Evolutionary conservation across 257 asterid species (phyloP), one percentile per base, ranked within the genome.

Genomic region (Scutellaria barbata): DNA sequence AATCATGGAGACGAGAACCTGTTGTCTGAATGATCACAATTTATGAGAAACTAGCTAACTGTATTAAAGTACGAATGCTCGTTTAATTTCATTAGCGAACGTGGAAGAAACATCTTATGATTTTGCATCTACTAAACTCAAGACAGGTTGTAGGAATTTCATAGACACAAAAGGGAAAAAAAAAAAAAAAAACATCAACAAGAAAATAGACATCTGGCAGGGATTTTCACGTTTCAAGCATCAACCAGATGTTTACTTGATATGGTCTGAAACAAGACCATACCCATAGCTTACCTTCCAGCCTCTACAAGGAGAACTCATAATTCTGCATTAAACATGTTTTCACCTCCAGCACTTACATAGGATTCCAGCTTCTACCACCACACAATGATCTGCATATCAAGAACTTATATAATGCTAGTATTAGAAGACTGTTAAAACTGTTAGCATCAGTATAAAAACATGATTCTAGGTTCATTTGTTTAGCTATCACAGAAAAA

Each of bases 251-350:
- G 51, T 3, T 46, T 63, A 42, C 33, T 25, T n/a, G 20, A 48
- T 48, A 48, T 12, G 54, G 18, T 48, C 7, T 48, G 54, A n/a
- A 60, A 72, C 73, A 52, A 62, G 16, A 56, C 20, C 68, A 18
- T 12, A 57, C 52, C 16, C 63, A 16, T 18, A 11, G 37, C 41
- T 55, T 86, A 88, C 95, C 90, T 76, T 83, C 85, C 80, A 63
- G 72, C 76, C 74, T 83, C 41, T 83, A 35, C 85, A 76, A 12
- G 90, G 84, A 3, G 95, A 86, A 71, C 83, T 83, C 85, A 80
- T 68, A 72, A 83, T 76, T 51, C 89, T 66, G 4, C 54, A 79
- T n/a, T n/a, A 48, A 14, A 56, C 65, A 77, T 45, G 73, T 74
- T 69, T 77, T 74, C 95, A 72, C 71, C 82, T 72, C 78, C 85